Evolutionary conservation across 2,329 filamentous ascomycete species (phyloP).

Genomic region (Colletotrichum sp.): DNA sequence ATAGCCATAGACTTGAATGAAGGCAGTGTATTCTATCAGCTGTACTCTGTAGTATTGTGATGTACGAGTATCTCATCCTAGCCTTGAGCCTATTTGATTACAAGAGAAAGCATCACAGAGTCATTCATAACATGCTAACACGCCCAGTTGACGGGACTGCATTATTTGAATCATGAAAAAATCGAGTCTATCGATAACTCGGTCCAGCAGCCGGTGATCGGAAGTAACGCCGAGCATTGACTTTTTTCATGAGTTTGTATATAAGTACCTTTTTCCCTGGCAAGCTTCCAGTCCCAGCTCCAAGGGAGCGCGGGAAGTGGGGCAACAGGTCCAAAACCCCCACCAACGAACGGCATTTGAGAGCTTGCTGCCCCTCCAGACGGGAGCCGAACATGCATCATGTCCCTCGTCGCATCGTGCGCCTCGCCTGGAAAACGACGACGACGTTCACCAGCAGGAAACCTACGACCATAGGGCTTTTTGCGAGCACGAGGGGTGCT

Average conservation of each 20-base stretch:
- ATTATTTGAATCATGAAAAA: not conserved
- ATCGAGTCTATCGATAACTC: not conserved
- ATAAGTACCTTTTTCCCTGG: not conserved
- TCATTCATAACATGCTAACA: too few species aligned
- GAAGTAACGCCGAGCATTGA: not conserved
- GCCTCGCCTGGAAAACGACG: not conserved
- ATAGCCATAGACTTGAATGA: constrained; percentile 34
- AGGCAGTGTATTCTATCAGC: constrained; percentile 21
- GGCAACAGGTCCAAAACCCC: not conserved
- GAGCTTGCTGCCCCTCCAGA: not conserved
- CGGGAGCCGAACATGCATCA: constrained; percentile 17
- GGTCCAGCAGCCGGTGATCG: not conserved
- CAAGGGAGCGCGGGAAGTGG: not conserved
- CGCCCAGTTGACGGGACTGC: too few species aligned
- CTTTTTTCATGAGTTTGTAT: not conserved
- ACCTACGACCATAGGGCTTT: not conserved
- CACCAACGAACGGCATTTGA: not conserved
- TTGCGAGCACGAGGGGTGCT: constrained; percentile 16
- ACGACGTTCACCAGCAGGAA: not conserved
- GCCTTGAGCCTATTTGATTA: not conserved
- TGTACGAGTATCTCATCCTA: not conserved
- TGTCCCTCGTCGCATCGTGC: constrained; percentile 14
- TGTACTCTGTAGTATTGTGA: not conserved
- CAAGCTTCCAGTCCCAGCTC: not conserved
- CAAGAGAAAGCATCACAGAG: too few species aligned